A percentile compares a stretch with the other conserved stretches of the same genome.
phyloP scores from a whole-genome alignment of 1,284 basidiomycete species.

The Rhodotorula sp. region DNA sequence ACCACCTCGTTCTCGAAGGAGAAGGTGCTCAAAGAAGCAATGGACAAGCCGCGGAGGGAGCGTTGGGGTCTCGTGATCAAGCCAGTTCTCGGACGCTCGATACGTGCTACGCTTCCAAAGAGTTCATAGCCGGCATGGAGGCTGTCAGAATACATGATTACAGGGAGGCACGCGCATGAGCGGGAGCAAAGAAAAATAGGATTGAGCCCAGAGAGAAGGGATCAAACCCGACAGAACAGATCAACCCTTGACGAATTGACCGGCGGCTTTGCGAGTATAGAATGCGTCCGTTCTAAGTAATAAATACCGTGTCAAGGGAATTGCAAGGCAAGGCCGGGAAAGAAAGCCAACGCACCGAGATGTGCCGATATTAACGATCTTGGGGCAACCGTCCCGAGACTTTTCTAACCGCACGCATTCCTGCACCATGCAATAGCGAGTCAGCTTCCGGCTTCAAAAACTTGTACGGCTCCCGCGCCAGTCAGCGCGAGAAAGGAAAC shows the following conservation, averaged over 20 bases:
- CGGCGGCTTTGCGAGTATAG: slow-evolving; percentile 63
- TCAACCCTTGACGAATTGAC: slow-evolving; percentile 33
- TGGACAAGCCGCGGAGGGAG: background rate
- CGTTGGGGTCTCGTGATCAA: background rate
- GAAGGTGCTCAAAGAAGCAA: background rate
- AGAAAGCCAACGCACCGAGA: slow-evolving; percentile 14
- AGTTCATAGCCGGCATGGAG: too few species aligned
- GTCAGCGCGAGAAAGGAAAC: background rate
- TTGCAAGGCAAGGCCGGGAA: too few species aligned
- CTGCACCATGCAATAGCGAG: slow-evolving; percentile 1
- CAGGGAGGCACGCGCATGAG: background rate
- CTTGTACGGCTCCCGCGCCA: background rate
- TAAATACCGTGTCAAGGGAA: too few species aligned
- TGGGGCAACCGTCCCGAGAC: slow-evolving; percentile 96
- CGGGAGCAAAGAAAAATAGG: background rate
- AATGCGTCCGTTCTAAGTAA: slow-evolving; percentile 70
- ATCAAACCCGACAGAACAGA: background rate
- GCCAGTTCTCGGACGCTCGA: too few species aligned
- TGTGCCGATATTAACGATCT: slow-evolving; percentile 94
- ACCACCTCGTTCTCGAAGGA: background rate
- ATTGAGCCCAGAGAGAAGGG: background rate
- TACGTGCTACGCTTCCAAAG: too few species aligned
- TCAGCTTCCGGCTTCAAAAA: background rate
- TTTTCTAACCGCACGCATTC: slow-evolving; percentile 90
- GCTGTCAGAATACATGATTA: too few species aligned